phyloP scores from a whole-genome alignment of 208 protist genomes.

The Naegleria gruberi region DNA sequence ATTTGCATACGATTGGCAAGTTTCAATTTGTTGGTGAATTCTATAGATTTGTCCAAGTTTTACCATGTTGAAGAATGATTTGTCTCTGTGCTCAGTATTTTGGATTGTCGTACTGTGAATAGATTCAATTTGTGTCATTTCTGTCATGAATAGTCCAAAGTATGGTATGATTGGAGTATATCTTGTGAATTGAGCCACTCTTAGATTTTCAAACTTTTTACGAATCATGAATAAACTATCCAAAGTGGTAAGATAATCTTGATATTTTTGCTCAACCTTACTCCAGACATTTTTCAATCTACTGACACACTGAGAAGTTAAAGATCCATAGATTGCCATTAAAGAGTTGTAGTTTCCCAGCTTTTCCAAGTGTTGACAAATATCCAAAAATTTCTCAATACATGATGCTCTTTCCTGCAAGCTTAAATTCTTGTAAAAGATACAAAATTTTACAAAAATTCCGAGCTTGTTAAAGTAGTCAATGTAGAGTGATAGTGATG shows the following conservation, averaged over 20 bases:
- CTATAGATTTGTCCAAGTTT: background rate
- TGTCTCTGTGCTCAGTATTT: too few relatives aligned
- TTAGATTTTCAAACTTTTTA: background rate
- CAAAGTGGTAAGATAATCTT: background rate
- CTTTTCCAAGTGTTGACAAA: background rate
- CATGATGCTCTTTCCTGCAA: background rate
- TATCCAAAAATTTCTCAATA: background rate
- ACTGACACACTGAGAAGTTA: background rate
- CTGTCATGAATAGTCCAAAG: background rate
- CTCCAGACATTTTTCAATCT: background rate
- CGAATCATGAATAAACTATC: background rate
- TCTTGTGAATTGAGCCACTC: background rate
- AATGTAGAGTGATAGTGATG: background rate
- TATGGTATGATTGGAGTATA: background rate
- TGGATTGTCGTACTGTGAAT: background rate
- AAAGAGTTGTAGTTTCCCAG: background rate
- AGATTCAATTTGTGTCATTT: background rate
- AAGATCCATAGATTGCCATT: background rate
- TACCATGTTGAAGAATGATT: background rate
- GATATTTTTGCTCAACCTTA: background rate
- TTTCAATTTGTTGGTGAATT: constrained; percentile 6
- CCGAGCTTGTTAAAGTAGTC: background rate
- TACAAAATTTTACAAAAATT: background rate
- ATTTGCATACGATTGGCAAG: background rate
- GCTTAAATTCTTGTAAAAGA: background rate